A percentile compares a stretch with the other conserved stretches of the same genome.
Evolutionary conservation across 1,284 basidiomycete species (phyloP).

Genomic region (Pterulicium gracile): DNA sequence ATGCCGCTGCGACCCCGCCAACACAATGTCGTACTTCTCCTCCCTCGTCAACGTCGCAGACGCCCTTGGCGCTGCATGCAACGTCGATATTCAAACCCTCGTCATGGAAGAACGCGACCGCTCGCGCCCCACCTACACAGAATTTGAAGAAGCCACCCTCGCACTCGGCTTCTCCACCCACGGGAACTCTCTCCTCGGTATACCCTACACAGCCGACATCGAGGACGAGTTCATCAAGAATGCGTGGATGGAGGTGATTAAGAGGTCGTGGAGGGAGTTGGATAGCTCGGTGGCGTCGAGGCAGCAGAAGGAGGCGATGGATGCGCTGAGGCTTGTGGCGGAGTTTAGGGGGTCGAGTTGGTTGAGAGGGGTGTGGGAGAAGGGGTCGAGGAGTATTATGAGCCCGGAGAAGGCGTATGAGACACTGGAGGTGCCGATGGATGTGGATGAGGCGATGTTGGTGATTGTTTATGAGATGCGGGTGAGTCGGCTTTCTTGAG

Average conservation of each 20-base stretch:
- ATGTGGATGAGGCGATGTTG: slow-evolving; percentile 68
- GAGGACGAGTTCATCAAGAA: slow-evolving; percentile 56
- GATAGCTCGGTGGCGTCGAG: slow-evolving; percentile 26
- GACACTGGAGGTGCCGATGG: slow-evolving; percentile 58
- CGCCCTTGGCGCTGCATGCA: slow-evolving; percentile 30
- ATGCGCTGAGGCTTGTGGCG: slow-evolving; percentile 55
- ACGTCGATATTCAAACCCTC: slow-evolving; percentile 41
- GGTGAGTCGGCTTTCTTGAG: slow-evolving; percentile 31
- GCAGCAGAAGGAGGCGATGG: slow-evolving; percentile 40
- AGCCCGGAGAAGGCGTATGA: slow-evolving; percentile 64
- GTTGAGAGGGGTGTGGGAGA: slow-evolving; percentile 41
- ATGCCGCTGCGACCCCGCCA: slow-evolving; percentile 61
- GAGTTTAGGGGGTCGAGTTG: slow-evolving; percentile 41
- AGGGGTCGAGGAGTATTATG: slow-evolving; percentile 46
- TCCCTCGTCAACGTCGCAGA: slow-evolving; percentile 40
- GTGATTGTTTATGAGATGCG: slow-evolving; percentile 65
- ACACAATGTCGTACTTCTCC: slow-evolving; percentile 53
- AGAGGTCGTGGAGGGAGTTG: slow-evolving; percentile 48
- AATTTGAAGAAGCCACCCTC: slow-evolving; percentile 33
- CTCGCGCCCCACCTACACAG: slow-evolving; percentile 49
- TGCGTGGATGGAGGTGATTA: slow-evolving; percentile 56
- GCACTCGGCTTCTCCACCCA: slow-evolving; percentile 59
- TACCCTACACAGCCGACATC: slow-evolving; percentile 50
- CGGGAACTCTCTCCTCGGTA: slow-evolving; percentile 30
- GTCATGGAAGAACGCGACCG: slow-evolving; percentile 48